A percentile compares a stretch with the other conserved stretches of the same genome.
Evolutionary conservation across 2,329 filamentous ascomycete species (phyloP).

Genomic region (Cytospora piceicola): DNA sequence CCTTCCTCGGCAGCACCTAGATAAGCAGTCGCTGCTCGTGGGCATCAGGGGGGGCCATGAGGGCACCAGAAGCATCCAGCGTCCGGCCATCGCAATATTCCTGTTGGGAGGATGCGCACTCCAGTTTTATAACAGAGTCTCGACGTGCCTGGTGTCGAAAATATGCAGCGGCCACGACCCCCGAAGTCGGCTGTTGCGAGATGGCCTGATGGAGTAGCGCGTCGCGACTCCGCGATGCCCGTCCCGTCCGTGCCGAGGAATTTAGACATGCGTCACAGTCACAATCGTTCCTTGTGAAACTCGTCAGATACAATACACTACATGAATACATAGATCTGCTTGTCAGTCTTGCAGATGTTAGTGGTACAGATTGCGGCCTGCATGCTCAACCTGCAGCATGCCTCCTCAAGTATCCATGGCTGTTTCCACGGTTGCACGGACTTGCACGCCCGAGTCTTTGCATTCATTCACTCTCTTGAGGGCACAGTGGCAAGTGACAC

Average conservation of each 20-base stretch:
- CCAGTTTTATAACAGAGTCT: too few relatives aligned
- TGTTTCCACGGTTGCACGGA: not conserved
- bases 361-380: too few relatives aligned
- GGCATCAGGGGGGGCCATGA: too few relatives aligned
- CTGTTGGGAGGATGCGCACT: too few relatives aligned
- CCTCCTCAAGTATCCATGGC: not conserved
- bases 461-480: not conserved
- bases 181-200: not conserved
- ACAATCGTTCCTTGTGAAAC: constrained; percentile 14
- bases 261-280: constrained; percentile 14
- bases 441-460: not conserved
- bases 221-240: constrained; percentile 10
- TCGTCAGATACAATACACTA: too few relatives aligned
- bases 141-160: too few relatives aligned
- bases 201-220: constrained; percentile 5
- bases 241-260: constrained; percentile 13
- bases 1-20: not conserved
- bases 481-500: not conserved
- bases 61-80: too few relatives aligned
- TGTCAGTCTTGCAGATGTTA: constrained; percentile 24
- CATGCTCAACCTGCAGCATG: not conserved
- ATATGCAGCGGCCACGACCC: not conserved
- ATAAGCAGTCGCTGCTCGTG: not conserved
- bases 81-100: too few relatives aligned
- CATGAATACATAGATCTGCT: constrained; percentile 9